phyloP scores from a whole-genome alignment of 441 rosid genomes.

The Pelargonium myrrhifolium region DNA sequence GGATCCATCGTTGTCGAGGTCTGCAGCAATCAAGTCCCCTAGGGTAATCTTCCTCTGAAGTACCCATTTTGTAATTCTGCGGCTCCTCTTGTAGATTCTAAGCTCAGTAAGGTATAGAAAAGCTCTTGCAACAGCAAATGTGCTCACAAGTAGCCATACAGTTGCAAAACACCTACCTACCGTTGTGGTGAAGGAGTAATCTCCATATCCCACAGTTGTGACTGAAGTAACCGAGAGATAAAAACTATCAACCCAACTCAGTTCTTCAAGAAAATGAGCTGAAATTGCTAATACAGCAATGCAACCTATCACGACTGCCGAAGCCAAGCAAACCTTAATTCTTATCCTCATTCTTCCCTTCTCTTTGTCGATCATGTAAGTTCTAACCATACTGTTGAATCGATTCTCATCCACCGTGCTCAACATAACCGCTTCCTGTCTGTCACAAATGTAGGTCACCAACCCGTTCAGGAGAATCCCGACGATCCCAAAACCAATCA shows the following conservation, averaged over 20 bases:
- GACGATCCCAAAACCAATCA: constrained; percentile 58
- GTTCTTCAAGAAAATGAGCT: constrained; percentile 36
- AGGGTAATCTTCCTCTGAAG: constrained; percentile 57
- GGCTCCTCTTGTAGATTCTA: constrained; percentile 50
- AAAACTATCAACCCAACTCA: constrained; percentile 56
- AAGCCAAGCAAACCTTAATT: constrained; percentile 47
- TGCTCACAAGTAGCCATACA: constrained; percentile 50
- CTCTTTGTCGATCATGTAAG: constrained; percentile 46
- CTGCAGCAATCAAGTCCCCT: constrained; percentile 64
- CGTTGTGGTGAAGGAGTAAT: constrained; percentile 38
- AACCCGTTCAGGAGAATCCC: constrained; percentile 51
- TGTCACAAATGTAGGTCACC: constrained; percentile 55
- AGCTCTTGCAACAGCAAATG: constrained; percentile 59
- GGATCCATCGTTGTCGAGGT: constrained; percentile 58
- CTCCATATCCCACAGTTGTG: constrained; percentile 68
- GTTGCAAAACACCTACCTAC: constrained; percentile 56
- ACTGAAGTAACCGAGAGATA: constrained; percentile 61
- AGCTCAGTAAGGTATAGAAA: constrained; percentile 51
- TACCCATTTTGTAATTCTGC: constrained; percentile 51
- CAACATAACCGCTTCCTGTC: constrained; percentile 51
- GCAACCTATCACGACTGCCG: constrained; percentile 39
- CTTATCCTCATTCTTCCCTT: constrained; percentile 68
- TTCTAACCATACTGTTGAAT: constrained; percentile 36
- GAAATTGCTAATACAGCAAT: constrained; percentile 42
- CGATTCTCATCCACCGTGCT: constrained; percentile 45